Evolutionary conservation across 768 basidiomycete species (phyloP).

Genomic region (Tulasnella sp.): DNA sequence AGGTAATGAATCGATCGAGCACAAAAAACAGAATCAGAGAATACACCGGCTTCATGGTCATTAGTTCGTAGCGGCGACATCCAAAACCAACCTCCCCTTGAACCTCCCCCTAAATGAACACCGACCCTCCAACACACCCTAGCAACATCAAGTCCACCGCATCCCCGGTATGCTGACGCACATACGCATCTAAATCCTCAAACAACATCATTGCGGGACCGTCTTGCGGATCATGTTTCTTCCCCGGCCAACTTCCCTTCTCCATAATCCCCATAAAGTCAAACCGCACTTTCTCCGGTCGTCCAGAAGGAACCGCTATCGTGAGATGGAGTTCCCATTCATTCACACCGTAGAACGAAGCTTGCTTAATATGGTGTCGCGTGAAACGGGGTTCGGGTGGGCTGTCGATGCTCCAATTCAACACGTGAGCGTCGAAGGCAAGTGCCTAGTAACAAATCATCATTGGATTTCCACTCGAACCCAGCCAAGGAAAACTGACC

Average conservation of each 20-base stretch:
- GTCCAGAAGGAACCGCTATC: conserved; percentile 37
- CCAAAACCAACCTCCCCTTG: not conserved
- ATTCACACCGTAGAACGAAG: conserved; percentile 68
- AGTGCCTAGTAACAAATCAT: conserved; percentile 38
- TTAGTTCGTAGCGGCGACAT: no score
- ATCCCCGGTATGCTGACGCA: conserved; percentile 48
- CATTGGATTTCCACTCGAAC: not conserved
- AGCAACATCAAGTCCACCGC: conserved; percentile 41
- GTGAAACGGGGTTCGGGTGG: conserved; percentile 62
- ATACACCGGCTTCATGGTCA: no score
- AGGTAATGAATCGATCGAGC: no score
- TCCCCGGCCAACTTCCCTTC: conserved; percentile 75
- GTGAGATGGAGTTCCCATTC: conserved; percentile 63
- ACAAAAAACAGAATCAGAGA: no score
- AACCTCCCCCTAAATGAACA: conserved; percentile 24
- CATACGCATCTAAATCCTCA: conserved; percentile 59
- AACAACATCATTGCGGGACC: conserved; percentile 60
- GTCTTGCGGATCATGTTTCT: conserved; percentile 35
- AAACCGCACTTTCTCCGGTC: conserved; percentile 33
- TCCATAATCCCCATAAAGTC: conserved; percentile 77
- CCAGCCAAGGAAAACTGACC: conserved; percentile 19
- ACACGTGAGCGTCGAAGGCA: conserved; percentile 82
- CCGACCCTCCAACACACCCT: conserved; percentile 57
- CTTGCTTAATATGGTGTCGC: conserved; percentile 87
- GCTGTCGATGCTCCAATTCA: conserved; percentile 71